Evolutionary conservation across 2,329 filamentous ascomycete species (phyloP).

Genomic region (Mycogone perniciosa): DNA sequence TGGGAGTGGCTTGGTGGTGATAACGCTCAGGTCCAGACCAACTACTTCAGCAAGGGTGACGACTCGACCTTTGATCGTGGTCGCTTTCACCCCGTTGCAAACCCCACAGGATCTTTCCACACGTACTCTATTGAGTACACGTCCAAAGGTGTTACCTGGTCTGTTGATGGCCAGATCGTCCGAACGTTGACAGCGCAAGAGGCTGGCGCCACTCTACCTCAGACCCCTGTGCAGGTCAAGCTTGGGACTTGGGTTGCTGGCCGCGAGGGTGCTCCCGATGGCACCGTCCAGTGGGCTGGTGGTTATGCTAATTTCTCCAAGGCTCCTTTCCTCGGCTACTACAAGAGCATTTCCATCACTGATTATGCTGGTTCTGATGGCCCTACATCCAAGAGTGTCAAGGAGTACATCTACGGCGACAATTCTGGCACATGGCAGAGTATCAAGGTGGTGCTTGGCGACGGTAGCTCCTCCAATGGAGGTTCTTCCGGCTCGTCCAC

Average conservation of each 20-base stretch:
- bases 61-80: slow-evolving; percentile 65
- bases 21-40: slow-evolving; percentile 65
- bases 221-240: slow-evolving; percentile 67
- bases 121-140: slow-evolving; percentile 67
- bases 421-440: slow-evolving; percentile 42
- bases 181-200: slow-evolving; percentile 58
- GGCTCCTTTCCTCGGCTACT: slow-evolving; percentile 49
- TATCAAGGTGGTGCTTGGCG: slow-evolving; percentile 44
- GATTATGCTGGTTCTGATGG: slow-evolving; percentile 48
- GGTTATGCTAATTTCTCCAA: slow-evolving; percentile 51
- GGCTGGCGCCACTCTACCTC: slow-evolving; percentile 53
- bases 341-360: slow-evolving; percentile 48
- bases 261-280: slow-evolving; percentile 51
- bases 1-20: slow-evolving; percentile 87
- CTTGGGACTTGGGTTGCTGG: slow-evolving; percentile 63
- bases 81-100: slow-evolving; percentile 51
- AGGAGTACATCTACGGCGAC: slow-evolving; percentile 48
- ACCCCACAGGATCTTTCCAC: slow-evolving; percentile 47
- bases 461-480: slow-evolving; percentile 20
- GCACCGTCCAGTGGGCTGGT: slow-evolving; percentile 67
- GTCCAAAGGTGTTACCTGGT: slow-evolving; percentile 56
- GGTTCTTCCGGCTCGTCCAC: slow-evolving; percentile 5
- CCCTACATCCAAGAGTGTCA: slow-evolving; percentile 33
- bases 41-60: slow-evolving; percentile 76
- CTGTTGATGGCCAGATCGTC: slow-evolving; percentile 53